Conservation (phyloP, 345 rosid genomes). For the Raphanus raphanistrum region DNA sequence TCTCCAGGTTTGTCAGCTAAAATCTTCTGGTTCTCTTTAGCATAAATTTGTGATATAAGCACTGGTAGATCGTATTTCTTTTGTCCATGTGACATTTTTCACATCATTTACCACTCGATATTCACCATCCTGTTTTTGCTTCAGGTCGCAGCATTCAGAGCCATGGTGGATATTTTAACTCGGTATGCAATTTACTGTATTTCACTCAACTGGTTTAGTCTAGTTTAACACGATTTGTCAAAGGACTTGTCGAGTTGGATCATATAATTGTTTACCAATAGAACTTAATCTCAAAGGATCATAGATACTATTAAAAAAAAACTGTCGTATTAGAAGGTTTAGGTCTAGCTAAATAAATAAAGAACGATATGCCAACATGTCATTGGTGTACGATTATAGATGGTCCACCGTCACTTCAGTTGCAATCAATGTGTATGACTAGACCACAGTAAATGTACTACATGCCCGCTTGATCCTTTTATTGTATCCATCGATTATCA, state of each 20-base stretch:
- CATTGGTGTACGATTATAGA: constrained; percentile 20
- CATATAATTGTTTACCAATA: constrained; percentile 1
- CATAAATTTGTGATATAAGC: constrained; percentile 1
- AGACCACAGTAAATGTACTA: constrained; percentile 8
- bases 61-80: neutral
- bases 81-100: constrained; percentile 20
- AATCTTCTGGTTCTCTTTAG: constrained; percentile 11
- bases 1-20: constrained; percentile 67
- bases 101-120: constrained; percentile 23
- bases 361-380: neutral
- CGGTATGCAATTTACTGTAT: constrained; percentile 51
- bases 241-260: constrained; percentile 5
- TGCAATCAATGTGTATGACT: constrained; percentile 26
- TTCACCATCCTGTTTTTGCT: constrained; percentile 37
- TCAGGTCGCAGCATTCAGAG: constrained; percentile 99
- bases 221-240: neutral
- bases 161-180: constrained; percentile 96
- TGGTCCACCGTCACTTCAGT: constrained; percentile 17
- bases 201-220: constrained; percentile 1
- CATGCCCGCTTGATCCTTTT: neutral
- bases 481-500: neutral
- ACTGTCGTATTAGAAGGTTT: neutral
- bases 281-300: neutral
- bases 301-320: neutral
- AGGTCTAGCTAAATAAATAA: constrained; percentile 12